phyloP scores from a whole-genome alignment of 148 eudicot genomes.

The Chenopodium formosanum region DNA sequence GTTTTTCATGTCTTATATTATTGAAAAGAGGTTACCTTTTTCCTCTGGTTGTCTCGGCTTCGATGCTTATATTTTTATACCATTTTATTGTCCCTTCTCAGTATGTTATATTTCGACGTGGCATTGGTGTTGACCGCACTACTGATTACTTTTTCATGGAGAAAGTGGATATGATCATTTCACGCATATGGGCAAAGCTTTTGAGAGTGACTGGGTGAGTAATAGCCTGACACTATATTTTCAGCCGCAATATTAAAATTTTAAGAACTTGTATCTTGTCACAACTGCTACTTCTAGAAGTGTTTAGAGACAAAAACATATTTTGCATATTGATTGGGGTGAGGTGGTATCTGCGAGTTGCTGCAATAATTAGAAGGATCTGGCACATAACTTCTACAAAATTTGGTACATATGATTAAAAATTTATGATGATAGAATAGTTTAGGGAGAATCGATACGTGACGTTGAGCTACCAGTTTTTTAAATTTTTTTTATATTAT shows the following conservation, averaged over 20 bases:
- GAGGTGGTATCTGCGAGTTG: not conserved
- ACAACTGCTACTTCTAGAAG: not conserved
- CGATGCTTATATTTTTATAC: not conserved
- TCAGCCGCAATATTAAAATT: not conserved
- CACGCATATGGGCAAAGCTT: conserved; percentile 76
- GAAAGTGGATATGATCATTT: conserved; percentile 86
- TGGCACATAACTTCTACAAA: not conserved
- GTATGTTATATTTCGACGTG: conserved; percentile 93
- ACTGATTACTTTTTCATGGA: conserved; percentile 88
- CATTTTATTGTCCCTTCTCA: conserved; percentile 17
- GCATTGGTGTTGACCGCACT: conserved; percentile 91
- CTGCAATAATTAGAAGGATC: not conserved
- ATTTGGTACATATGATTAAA: not conserved
- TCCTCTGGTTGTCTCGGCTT: not conserved
- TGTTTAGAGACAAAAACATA: not conserved
- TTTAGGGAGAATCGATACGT: not conserved
- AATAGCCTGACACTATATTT: not conserved
- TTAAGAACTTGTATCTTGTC: not conserved
- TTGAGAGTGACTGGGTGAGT: conserved; percentile 67
- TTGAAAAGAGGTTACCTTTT: not conserved
- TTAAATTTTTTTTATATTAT: too few species aligned
- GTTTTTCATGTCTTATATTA: not conserved
- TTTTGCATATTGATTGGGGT: not conserved
- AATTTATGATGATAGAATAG: not conserved
- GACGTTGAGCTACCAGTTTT: not conserved